Evolutionary conservation across 371 early-diverging fungal species (phyloP).

Genomic region (Chytridiales sp.): DNA sequence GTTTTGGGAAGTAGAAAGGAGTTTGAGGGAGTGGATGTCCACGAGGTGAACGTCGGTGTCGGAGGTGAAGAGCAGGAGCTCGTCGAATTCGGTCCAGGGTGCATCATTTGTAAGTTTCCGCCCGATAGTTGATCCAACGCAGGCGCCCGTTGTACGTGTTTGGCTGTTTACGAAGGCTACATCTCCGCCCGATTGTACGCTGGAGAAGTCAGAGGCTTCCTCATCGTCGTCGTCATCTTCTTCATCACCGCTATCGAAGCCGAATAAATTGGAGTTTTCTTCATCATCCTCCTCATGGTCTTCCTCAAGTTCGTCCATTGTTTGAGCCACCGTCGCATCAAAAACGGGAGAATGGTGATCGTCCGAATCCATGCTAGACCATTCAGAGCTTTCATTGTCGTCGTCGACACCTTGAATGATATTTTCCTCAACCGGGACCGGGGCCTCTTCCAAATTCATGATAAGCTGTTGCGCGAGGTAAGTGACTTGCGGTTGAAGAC

Average conservation of each 20-base stretch:
- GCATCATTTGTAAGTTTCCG: not conserved
- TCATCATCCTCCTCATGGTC: not conserved
- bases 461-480: too few relatives aligned
- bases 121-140: not conserved
- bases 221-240: slow-evolving; percentile 3
- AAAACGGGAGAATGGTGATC: not conserved
- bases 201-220: not conserved
- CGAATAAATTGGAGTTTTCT: not conserved
- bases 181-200: not conserved
- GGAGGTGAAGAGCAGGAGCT: slow-evolving; percentile 14
- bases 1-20: slow-evolving; percentile 3
- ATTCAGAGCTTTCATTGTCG: not conserved
- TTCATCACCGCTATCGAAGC: slow-evolving; percentile 1
- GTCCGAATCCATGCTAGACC: not conserved
- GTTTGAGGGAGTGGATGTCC: slow-evolving; percentile 10
- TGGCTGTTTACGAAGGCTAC: not conserved
- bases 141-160: not conserved
- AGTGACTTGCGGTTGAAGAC: too few relatives aligned
- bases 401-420: not conserved
- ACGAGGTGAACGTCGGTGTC: slow-evolving; percentile 15
- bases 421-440: too few relatives aligned
- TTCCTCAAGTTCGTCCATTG: slow-evolving; percentile 1
- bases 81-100: not conserved
- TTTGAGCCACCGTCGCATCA: not conserved
- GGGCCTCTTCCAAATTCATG: too few relatives aligned